Conservation (phyloP, 2,329 filamentous ascomycete genomes). For the Trichoderma sp. region DNA sequence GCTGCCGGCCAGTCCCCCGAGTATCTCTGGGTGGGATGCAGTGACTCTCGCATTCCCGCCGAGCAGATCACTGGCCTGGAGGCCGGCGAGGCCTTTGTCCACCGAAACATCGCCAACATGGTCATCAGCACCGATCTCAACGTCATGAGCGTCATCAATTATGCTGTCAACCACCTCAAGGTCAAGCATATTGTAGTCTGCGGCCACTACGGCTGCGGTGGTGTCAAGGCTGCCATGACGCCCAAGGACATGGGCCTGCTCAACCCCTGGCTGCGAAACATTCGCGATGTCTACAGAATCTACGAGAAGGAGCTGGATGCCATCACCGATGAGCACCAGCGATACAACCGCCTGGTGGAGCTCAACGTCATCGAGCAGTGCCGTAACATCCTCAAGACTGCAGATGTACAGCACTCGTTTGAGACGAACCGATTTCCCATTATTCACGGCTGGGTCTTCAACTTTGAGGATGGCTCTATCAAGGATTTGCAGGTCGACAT, state of each 20-base stretch:
- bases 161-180: constrained; percentile 78
- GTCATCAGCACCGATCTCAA: constrained; percentile 72
- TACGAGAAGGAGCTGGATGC: constrained; percentile 71
- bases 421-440: constrained; percentile 66
- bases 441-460: constrained; percentile 76
- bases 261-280: constrained; percentile 76
- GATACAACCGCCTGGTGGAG: constrained; percentile 75
- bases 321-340: constrained; percentile 60
- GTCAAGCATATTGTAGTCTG: constrained; percentile 82
- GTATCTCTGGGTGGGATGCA: constrained; percentile 88
- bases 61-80: constrained; percentile 81
- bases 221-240: constrained; percentile 75
- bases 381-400: constrained; percentile 78
- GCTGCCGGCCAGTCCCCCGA: constrained; percentile 68
- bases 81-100: constrained; percentile 91
- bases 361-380: constrained; percentile 81
- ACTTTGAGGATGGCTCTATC: constrained; percentile 67
- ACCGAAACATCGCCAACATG: constrained; percentile 65
- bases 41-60: constrained; percentile 88
- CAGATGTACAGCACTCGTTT: constrained; percentile 74
- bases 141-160: constrained; percentile 81
- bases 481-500: constrained; percentile 68
- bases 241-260: constrained; percentile 70
- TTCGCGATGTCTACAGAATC: constrained; percentile 73
- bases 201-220: constrained; percentile 78